Base-by-base conservation (phyloP, 306 rosid species). In the Pyrus betulifolia region DNA sequence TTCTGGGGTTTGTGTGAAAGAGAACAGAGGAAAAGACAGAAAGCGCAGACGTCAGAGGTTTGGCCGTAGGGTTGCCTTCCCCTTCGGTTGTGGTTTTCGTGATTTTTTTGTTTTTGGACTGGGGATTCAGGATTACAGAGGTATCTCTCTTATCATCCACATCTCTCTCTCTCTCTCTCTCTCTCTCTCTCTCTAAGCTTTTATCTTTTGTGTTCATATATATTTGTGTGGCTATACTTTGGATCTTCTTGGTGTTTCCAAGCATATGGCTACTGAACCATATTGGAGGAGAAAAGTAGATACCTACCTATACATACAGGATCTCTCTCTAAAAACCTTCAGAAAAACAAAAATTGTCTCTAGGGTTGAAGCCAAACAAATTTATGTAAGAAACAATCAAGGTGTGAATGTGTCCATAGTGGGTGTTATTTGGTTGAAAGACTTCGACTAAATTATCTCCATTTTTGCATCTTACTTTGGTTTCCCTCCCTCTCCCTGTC, bases 11-110 rank as follows among this genome's bases (percentile, higher is more conserved):
- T 25, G 33, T 82, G 84, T 62, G 83, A 90, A 80, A 77, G 86
- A 84, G 66, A 84, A 85, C 87, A 84, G 82, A 90, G 84, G 91
- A 90, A 90, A 91, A 90, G 97, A 94, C 97, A 91, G 97, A 91
- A 91, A 93, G 97, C 60, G 85, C 83, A 75, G 45, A 88, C 98
- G 87, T 94, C 96, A 87, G 92, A 82, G 78, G 76, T 90, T 68
- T 79, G 85, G 91, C 96, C 87, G 87, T 83, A 94, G 89, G 90
- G 97, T 85, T 91, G 85, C 80, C 79, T 71, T 82, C 75, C 86
- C 82, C 80, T 71, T 82, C 74, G 78, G 70, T 82, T 84, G 83
- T 86, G 88, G 87, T 77, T 82, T 87, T 81, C 87, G 79, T 75
- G 70, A 82, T 80, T 76, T 74, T 58, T 17, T 83, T 76, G 79